Evolutionary conservation across 2,329 filamentous ascomycete genomes (phyloP).

Genomic region (Aspergillus texensis): DNA sequence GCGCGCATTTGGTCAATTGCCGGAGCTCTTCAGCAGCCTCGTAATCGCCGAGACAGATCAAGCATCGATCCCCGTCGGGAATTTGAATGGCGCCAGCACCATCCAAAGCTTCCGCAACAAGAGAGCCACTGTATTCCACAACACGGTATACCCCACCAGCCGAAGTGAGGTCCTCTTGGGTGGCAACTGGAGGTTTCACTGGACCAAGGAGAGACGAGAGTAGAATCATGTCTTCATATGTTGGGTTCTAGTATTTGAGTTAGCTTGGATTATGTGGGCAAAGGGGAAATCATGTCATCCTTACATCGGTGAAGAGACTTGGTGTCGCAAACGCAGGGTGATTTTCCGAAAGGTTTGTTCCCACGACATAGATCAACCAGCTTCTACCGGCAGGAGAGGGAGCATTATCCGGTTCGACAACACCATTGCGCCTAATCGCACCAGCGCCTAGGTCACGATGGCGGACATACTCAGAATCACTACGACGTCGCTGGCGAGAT

Average conservation of each 20-base stretch:
- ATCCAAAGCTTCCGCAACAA: constrained; percentile 53
- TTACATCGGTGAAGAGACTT: constrained; percentile 69
- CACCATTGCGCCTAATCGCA: constrained; percentile 64
- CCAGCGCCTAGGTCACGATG: constrained; percentile 63
- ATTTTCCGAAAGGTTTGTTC: constrained; percentile 69
- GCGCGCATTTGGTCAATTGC: constrained; percentile 64
- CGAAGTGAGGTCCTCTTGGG: constrained; percentile 63
- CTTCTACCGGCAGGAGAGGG: constrained; percentile 58
- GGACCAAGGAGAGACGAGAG: constrained; percentile 68
- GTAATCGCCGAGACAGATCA: constrained; percentile 69
- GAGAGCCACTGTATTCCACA: constrained; percentile 42
- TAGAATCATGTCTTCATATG: constrained; percentile 73
- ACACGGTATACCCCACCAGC: constrained; percentile 65
- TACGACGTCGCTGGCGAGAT: constrained; percentile 57
- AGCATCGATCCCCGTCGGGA: constrained; percentile 58
- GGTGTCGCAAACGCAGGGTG: constrained; percentile 71
- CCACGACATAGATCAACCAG: constrained; percentile 73
- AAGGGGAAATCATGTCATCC: constrained; percentile 18
- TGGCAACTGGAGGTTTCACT: constrained; percentile 69
- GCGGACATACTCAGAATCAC: constrained; percentile 61
- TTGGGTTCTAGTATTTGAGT: constrained; percentile 53
- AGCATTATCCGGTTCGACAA: constrained; percentile 61
- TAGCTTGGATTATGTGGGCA: constrained; percentile 8
- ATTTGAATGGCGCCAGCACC: constrained; percentile 40
- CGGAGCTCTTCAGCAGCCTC: constrained; percentile 63